phyloP scores from a whole-genome alignment of 2,329 filamentous ascomycete species.

The Cercospora janseana region DNA sequence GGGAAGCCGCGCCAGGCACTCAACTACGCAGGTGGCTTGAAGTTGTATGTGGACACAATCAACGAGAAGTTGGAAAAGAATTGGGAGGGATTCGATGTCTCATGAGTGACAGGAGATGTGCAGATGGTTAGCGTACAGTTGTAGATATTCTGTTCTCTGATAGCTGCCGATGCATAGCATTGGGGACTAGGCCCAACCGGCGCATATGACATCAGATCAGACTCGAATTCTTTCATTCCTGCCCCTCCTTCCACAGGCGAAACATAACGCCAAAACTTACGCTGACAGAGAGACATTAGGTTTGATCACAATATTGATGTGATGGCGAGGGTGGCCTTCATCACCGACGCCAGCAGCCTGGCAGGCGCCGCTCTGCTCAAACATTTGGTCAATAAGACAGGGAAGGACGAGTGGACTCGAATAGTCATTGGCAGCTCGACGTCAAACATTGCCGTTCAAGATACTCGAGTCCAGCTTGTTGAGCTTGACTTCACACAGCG shows the following conservation, averaged over 20 bases:
- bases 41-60: slow-evolving; percentile 41
- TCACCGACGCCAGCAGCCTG: slow-evolving; percentile 40
- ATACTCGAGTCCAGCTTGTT: slow-evolving; percentile 37
- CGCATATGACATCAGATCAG: no score
- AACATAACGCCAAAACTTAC: no score
- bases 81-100: slow-evolving; percentile 30
- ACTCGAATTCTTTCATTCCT: no score
- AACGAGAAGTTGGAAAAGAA: slow-evolving; percentile 39
- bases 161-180: no score
- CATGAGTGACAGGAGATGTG: no score
- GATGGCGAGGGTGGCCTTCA: slow-evolving; percentile 30
- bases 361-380: slow-evolving; percentile 39
- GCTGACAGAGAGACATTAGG: no score
- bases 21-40: slow-evolving; percentile 42
- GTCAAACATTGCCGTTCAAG: slow-evolving; percentile 26
- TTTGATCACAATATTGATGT: no score
- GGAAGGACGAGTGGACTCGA: slow-evolving; percentile 24
- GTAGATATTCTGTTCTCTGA: no score
- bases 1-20: slow-evolving; percentile 46
- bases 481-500: slow-evolving; percentile 34
- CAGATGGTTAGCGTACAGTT: no score
- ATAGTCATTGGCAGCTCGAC: slow-evolving; percentile 38
- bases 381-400: slow-evolving; percentile 33
- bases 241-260: no score
- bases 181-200: no score